phyloP scores from a whole-genome alignment of 2,329 filamentous ascomycete genomes.

The Hypoxylon sp. region DNA sequence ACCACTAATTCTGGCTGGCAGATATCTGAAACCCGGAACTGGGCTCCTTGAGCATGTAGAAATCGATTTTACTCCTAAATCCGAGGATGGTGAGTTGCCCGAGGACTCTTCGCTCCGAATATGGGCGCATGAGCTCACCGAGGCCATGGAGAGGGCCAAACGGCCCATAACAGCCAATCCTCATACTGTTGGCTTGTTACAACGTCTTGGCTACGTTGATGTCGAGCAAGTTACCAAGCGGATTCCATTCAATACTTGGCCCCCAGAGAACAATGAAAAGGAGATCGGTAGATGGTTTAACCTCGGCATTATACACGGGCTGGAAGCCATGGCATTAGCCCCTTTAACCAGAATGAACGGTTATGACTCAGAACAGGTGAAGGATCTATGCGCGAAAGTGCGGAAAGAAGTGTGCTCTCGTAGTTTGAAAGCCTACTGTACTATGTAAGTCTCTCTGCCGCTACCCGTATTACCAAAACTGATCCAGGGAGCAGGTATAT shows the following conservation, averaged over 20 bases:
- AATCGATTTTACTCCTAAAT: conserved; percentile 84
- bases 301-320: conserved; percentile 78
- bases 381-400: conserved; percentile 72
- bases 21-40: conserved; percentile 80
- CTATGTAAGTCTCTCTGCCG: conserved; percentile 72
- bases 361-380: conserved; percentile 74
- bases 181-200: conserved; percentile 71
- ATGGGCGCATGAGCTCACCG: conserved; percentile 79
- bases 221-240: conserved; percentile 78
- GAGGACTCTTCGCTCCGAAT: conserved; percentile 69
- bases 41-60: conserved; percentile 91
- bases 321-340: conserved; percentile 80
- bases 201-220: conserved; percentile 82
- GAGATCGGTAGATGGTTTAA: conserved; percentile 88
- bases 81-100: conserved; percentile 75
- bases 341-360: conserved; percentile 77
- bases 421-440: conserved; percentile 79
- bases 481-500: conserved; percentile 47
- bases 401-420: conserved; percentile 78
- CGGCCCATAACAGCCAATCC: conserved; percentile 74
- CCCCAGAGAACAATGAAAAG: conserved; percentile 72
- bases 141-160: conserved; percentile 75
- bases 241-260: conserved; percentile 83
- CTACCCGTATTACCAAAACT: conserved; percentile 35
- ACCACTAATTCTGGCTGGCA: conserved; percentile 55